Evolutionary conservation across 148 eudicot species (phyloP).

Genomic region (Rhododendron kiyosumense): DNA sequence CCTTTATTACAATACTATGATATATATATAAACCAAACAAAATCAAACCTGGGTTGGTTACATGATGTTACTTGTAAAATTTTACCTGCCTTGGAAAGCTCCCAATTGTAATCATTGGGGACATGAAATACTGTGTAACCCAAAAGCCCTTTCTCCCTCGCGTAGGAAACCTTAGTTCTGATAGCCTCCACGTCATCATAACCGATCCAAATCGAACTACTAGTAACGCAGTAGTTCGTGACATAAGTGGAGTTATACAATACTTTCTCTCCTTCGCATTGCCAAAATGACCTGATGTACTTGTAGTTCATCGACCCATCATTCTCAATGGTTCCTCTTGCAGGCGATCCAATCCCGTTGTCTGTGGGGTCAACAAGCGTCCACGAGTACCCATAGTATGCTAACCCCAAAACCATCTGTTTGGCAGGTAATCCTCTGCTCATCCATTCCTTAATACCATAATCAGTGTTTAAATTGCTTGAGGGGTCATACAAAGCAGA

Average conservation of each 20-base stretch:
- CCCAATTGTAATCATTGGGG: slow-evolving; percentile 32
- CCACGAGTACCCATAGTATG: slow-evolving; percentile 44
- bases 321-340: slow-evolving; percentile 24
- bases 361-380: slow-evolving; percentile 22
- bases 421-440: no score
- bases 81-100: no score
- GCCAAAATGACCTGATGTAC: slow-evolving; percentile 16
- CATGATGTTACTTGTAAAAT: no score
- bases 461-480: no score
- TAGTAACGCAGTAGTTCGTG: slow-evolving; percentile 22
- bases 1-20: no score
- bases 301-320: slow-evolving; percentile 33
- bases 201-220: slow-evolving; percentile 36
- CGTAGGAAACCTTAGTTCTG: slow-evolving; percentile 42
- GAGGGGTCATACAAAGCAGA: no score
- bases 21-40: no score
- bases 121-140: slow-evolving; percentile 38
- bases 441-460: no score
- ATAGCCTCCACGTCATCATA: slow-evolving; percentile 48
- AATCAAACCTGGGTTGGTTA: no score
- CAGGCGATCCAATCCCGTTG: slow-evolving; percentile 24
- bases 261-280: slow-evolving; percentile 14
- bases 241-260: slow-evolving; percentile 32
- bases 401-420: no score
- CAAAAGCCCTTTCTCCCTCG: slow-evolving; percentile 34